phyloP scores from a whole-genome alignment of 179 eudicot genomes.

The Gypsophila paniculata region DNA sequence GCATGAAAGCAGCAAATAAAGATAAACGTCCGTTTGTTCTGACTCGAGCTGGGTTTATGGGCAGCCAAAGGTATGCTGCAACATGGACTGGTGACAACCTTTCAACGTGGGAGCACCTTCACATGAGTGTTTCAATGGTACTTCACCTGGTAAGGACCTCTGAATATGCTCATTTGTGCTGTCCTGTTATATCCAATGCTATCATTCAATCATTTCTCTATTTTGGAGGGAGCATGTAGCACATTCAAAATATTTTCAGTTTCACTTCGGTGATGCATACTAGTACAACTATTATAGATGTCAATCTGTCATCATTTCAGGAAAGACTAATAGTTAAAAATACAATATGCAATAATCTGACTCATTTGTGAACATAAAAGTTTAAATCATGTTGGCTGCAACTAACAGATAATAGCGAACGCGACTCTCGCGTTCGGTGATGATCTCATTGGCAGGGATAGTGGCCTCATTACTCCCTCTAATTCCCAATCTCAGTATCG shows the following conservation, averaged over 20 bases:
- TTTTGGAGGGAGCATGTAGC: neutral
- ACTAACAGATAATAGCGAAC: neutral
- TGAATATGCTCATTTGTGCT: constrained; percentile 3
- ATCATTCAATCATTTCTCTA: neutral
- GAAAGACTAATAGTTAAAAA: neutral
- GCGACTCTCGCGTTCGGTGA: neutral
- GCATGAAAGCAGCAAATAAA: constrained; percentile 69
- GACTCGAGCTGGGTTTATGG: constrained; percentile 94
- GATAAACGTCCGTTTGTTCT: constrained; percentile 88
- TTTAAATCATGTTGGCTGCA: neutral
- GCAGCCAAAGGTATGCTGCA: constrained; percentile 98
- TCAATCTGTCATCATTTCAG: neutral
- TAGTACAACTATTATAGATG: neutral
- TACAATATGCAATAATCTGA: no score
- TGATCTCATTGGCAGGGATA: neutral
- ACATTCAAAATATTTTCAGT: constrained; percentile 7
- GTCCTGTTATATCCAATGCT: neutral
- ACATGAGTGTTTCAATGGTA: constrained; percentile 94
- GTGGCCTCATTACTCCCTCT: neutral
- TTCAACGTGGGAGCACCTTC: constrained; percentile 98
- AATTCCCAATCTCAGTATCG: neutral
- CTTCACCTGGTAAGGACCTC: constrained; percentile 71
- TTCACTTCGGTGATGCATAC: neutral
- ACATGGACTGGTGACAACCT: constrained; percentile 99
- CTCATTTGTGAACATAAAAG: neutral